A percentile compares a stretch with the other conserved stretches of the same genome.
Conservation (phyloP, 768 basidiomycete genomes). For the Termitomyces sp. region DNA sequence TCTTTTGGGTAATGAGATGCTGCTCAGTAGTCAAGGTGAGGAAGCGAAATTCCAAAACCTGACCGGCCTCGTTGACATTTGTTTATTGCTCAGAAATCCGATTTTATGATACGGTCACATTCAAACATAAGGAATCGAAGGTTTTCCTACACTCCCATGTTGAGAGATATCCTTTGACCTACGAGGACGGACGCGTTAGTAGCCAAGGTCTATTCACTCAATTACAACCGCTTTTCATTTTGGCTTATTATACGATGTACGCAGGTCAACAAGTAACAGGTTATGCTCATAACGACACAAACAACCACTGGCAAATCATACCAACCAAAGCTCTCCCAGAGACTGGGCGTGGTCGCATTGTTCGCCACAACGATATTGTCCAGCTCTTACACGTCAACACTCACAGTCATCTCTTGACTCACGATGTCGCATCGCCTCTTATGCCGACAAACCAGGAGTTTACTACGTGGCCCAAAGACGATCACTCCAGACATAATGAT, state of each 20-base stretch:
- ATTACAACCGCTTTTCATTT: not conserved
- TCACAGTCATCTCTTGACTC: constrained; percentile 79
- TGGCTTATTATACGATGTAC: constrained; percentile 1
- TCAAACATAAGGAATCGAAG: constrained; percentile 92
- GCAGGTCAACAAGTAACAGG: constrained; percentile 94
- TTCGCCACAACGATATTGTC: constrained; percentile 84
- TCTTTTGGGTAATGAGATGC: constrained; percentile 83
- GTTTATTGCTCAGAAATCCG: constrained; percentile 66
- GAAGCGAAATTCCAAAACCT: not conserved
- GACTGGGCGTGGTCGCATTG: constrained; percentile 87
- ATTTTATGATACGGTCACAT: constrained; percentile 84
- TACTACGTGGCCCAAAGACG: constrained; percentile 85
- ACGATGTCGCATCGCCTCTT: constrained; percentile 95
- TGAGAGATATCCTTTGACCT: constrained; percentile 87
- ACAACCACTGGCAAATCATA: constrained; percentile 94
- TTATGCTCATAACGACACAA: constrained; percentile 89
- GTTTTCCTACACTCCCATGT: constrained; percentile 91
- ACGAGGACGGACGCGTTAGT: constrained; percentile 93
- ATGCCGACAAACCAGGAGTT: constrained; percentile 99
- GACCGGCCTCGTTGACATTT: not conserved
- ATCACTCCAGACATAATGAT: constrained; percentile 75
- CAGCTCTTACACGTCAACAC: constrained; percentile 88
- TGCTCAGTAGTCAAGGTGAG: constrained; percentile 87
- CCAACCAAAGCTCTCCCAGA: constrained; percentile 95
- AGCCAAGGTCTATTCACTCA: constrained; percentile 63